A percentile compares a stretch with the other conserved stretches of the same genome.
Evolutionary conservation across 129 eudicot species (phyloP).

Genomic region (Flaveria robusta): DNA sequence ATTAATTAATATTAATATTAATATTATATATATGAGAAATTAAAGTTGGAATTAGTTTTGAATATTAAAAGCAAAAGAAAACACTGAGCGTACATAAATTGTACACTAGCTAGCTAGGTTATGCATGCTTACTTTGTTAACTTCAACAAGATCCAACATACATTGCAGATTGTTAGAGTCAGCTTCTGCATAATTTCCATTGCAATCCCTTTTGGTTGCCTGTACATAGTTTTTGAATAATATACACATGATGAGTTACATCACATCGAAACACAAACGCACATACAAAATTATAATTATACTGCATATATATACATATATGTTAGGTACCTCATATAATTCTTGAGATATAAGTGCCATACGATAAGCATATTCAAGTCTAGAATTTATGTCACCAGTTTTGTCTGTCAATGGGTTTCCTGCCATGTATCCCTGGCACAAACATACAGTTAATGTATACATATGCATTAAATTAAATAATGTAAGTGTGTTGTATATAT

Average conservation of each 20-base stretch:
- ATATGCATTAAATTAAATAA: no score
- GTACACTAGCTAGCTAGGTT: no score
- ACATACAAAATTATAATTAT: no score
- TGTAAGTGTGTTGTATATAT: not conserved
- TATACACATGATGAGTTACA: no score
- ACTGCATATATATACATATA: not conserved
- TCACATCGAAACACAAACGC: not conserved
- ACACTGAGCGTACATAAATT: not conserved
- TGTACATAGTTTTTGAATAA: not conserved
- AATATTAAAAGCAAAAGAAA: not conserved
- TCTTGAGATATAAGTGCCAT: slow-evolving; percentile 42
- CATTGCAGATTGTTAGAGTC: slow-evolving; percentile 33
- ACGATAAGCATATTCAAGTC: slow-evolving; percentile 35
- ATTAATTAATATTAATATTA: not conserved
- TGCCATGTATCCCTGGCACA: slow-evolving; percentile 35
- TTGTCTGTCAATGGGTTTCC: slow-evolving; percentile 44
- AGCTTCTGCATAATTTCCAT: slow-evolving; percentile 39
- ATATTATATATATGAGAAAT: not conserved
- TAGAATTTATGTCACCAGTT: slow-evolving; percentile 28
- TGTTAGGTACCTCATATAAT: slow-evolving; percentile 32
- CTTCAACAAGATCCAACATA: slow-evolving; percentile 24
- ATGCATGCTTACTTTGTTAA: slow-evolving; percentile 24
- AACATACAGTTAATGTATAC: no score
- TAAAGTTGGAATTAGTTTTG: no score
- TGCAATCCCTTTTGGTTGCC: slow-evolving; percentile 28